Percentiles rank a stretch among this genome's conserved stretches.
These are phyloP conservation scores for Candida multigemmis DNA, from an alignment of 805 yeast genomes.

Conservation along the genomic window DNA sequence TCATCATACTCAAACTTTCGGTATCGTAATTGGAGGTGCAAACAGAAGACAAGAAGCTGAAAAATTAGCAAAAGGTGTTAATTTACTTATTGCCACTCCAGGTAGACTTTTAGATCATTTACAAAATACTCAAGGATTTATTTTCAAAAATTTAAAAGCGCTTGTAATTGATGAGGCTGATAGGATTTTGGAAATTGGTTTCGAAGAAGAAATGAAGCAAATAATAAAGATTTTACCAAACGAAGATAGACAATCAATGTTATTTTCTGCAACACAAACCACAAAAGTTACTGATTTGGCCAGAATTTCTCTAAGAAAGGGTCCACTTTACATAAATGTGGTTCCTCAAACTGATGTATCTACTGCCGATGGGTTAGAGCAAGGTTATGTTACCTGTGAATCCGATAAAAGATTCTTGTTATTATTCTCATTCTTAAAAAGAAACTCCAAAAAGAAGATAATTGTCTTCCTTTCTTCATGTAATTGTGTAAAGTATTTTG, in stretches of 20 bases:
- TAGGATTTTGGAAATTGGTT: slow-evolving; percentile 93
- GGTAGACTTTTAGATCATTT: slow-evolving; percentile 95
- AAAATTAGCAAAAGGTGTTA: slow-evolving; percentile 88
- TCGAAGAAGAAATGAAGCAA: slow-evolving; percentile 98
- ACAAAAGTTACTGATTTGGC: slow-evolving; percentile 98
- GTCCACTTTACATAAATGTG: slow-evolving; percentile 90
- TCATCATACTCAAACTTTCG: slow-evolving; percentile 85
- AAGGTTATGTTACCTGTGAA: slow-evolving; percentile 97
- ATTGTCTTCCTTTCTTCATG: slow-evolving; percentile 95
- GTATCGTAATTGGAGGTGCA: slow-evolving; percentile 97
- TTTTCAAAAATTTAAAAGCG: slow-evolving; percentile 90
- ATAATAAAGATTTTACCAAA: slow-evolving; percentile 89
- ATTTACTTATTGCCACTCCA: slow-evolving; percentile 91
- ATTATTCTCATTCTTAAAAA: slow-evolving; percentile 85
- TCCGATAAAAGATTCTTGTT: slow-evolving; percentile 89
- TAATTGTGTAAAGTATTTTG: slow-evolving; percentile 93
- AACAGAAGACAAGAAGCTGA: slow-evolving; percentile 97
- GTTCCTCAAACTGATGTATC: slow-evolving; percentile 76
- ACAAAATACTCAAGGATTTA: slow-evolving; percentile 90
- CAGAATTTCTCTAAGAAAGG: slow-evolving; percentile 87
- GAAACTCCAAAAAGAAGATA: slow-evolving; percentile 84
- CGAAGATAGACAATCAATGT: slow-evolving; percentile 91
- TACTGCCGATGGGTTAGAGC: slow-evolving; percentile 95
- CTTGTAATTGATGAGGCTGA: slow-evolving; percentile 97
- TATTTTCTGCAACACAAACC: slow-evolving; percentile 98